Evolutionary conservation across 1,284 basidiomycete species (phyloP).

Genomic region (Tausonia pullulans): DNA sequence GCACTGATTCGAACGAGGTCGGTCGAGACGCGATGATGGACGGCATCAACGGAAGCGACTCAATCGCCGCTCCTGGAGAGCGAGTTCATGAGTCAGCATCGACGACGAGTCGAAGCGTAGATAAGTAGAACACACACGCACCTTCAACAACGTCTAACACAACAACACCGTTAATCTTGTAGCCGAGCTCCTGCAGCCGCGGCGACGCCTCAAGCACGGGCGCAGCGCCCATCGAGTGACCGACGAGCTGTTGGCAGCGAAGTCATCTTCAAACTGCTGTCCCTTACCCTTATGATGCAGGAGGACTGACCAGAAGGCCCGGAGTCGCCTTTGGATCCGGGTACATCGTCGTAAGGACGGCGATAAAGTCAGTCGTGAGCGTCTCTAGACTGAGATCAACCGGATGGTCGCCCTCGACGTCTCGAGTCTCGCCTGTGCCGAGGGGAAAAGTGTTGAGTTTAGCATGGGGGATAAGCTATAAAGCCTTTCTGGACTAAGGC

Average conservation of each 20-base stretch:
- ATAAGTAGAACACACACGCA: constrained; percentile 26
- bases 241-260: constrained; percentile 50
- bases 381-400: constrained; percentile 59
- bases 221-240: constrained; percentile 85
- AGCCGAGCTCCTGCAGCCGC: constrained; percentile 52
- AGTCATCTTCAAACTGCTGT: too few species aligned
- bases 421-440: neutral
- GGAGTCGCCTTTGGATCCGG: constrained; percentile 53
- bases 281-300: too few species aligned
- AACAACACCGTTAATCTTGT: constrained; percentile 64
- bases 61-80: constrained; percentile 74
- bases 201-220: constrained; percentile 65
- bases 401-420: constrained; percentile 29
- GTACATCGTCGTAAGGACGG: constrained; percentile 55
- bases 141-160: constrained; percentile 96
- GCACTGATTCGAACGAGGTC: constrained; percentile 64
- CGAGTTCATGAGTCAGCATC: neutral
- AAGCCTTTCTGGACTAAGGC: constrained; percentile 7
- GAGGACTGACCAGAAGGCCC: constrained; percentile 52
- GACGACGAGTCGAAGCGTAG: neutral
- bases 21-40: constrained; percentile 75
- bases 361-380: constrained; percentile 59
- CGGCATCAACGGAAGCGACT: constrained; percentile 83
- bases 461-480: constrained; percentile 47
- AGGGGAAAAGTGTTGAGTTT: constrained; percentile 20